A percentile compares a stretch with the other conserved stretches of the same genome.
Conservation (phyloP, 2,329 filamentous ascomycete genomes). For the Aspergillus sp. region DNA sequence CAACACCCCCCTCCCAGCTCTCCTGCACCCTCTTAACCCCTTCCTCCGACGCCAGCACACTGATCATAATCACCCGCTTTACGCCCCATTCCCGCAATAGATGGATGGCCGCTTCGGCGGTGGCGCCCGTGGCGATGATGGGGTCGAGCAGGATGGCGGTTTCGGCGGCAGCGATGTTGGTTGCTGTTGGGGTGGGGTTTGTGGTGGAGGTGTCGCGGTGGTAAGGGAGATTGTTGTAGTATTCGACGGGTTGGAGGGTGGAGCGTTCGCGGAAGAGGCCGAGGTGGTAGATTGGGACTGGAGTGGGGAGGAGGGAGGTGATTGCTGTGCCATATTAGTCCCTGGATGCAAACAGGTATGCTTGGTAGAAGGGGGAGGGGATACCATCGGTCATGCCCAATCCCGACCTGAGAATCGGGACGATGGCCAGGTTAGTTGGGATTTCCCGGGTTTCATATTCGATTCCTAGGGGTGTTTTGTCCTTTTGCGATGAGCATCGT, state of each 20-base stretch:
- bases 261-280: conserved; percentile 88
- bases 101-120: conserved; percentile 81
- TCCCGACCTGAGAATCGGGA: conserved; percentile 89
- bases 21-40: conserved; percentile 66
- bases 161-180: conserved; percentile 42
- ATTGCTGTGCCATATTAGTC: conserved; percentile 49
- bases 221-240: conserved; percentile 94
- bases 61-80: conserved; percentile 68
- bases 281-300: conserved; percentile 84
- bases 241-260: conserved; percentile 84
- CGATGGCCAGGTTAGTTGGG: conserved; percentile 65
- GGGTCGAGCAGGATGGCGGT: conserved; percentile 85
- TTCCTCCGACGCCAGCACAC: conserved; percentile 63
- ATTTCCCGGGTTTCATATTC: conserved; percentile 62
- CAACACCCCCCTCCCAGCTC: conserved; percentile 60
- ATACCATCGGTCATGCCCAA: conserved; percentile 81
- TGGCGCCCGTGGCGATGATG: conserved; percentile 88
- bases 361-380: conserved; percentile 9
- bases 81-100: conserved; percentile 87
- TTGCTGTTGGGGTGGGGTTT: conserved; percentile 18
- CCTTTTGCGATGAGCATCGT: conserved; percentile 46
- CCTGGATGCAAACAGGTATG: background rate
- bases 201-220: conserved; percentile 28
- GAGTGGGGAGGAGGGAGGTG: conserved; percentile 69
- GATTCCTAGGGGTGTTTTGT: conserved; percentile 70